These are phyloP conservation scores for Phlyctochytrium planicorne DNA, from an alignment of 192 early-diverging fungal genomes.

Conservation along the genomic window DNA sequence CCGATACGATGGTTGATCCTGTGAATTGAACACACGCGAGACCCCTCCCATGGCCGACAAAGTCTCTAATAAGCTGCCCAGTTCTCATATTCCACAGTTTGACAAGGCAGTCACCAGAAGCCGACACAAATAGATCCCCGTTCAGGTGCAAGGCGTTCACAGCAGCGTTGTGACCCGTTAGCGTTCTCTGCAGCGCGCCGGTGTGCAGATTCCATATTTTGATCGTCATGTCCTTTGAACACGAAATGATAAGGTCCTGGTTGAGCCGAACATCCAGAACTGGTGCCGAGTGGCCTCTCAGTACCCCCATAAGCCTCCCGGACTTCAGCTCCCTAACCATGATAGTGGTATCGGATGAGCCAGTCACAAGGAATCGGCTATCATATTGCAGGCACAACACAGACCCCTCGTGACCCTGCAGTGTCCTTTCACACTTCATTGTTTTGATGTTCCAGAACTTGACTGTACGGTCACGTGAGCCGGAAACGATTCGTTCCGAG, in stretches of 20 bases:
- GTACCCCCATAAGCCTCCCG: conserved; percentile 37
- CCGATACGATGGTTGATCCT: conserved; percentile 34
- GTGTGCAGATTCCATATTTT: conserved; percentile 75
- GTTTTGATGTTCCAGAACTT: conserved; percentile 48
- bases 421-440: conserved; percentile 16
- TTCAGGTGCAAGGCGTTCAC: conserved; percentile 90
- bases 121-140: conserved; percentile 71
- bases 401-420: conserved; percentile 46
- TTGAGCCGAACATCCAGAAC: conserved; percentile 90
- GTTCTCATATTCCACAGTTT: conserved; percentile 71
- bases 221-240: conserved; percentile 91
- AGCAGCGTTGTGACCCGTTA: conserved; percentile 85
- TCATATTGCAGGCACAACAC: conserved; percentile 63
- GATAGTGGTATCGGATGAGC: conserved; percentile 47
- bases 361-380: conserved; percentile 44
- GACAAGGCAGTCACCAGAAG: conserved; percentile 60
- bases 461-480: conserved; percentile 48
- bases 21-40: conserved; percentile 48
- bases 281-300: conserved; percentile 75
- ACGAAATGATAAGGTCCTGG: conserved; percentile 69
- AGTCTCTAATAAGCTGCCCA: conserved; percentile 22
- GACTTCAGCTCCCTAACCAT: conserved; percentile 60
- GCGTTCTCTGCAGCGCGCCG: conserved; percentile 58
- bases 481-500: conserved; percentile 37
- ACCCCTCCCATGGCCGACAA: conserved; percentile 41